A percentile compares a stretch with the other conserved stretches of the same genome.
phyloP scores from a whole-genome alignment of 257 asterid genomes.

The Schizonepeta tenuifolia region DNA sequence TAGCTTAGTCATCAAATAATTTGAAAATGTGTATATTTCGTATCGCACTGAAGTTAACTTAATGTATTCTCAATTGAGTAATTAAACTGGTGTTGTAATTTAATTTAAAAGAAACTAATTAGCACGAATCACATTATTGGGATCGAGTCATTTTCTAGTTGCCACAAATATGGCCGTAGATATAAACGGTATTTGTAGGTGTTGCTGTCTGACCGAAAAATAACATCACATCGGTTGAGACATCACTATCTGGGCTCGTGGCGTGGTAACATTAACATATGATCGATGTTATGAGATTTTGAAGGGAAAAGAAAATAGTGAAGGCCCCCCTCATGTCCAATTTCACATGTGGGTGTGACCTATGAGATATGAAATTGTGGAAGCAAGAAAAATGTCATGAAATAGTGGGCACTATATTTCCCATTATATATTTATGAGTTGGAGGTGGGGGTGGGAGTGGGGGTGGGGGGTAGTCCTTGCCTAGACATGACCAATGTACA shows the following conservation, averaged over 20 bases:
- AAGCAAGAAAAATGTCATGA: slow-evolving; percentile 40
- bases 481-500: slow-evolving; percentile 46
- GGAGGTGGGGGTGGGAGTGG: too few relatives aligned
- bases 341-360: slow-evolving; percentile 46
- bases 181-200: background rate
- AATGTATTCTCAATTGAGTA: too few relatives aligned
- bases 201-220: background rate
- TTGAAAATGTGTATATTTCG: too few relatives aligned
- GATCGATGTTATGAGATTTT: background rate
- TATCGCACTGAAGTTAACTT: too few relatives aligned
- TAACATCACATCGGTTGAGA: background rate
- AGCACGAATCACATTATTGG: background rate
- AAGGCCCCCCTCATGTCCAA: slow-evolving; percentile 39
- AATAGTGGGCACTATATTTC: slow-evolving; percentile 28
- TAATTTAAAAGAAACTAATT: background rate
- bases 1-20: too few relatives aligned
- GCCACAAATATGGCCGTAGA: background rate
- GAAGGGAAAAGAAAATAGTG: background rate
- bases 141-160: background rate
- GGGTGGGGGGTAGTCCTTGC: slow-evolving; percentile 30
- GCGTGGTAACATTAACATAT: background rate
- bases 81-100: too few relatives aligned
- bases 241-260: background rate
- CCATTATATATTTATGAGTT: slow-evolving; percentile 30
- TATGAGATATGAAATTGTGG: slow-evolving; percentile 40